A percentile compares a stretch with the other conserved stretches of the same genome.
phyloP scores from a whole-genome alignment of 2,329 filamentous ascomycete genomes.

The Trichoderma aggressivum region DNA sequence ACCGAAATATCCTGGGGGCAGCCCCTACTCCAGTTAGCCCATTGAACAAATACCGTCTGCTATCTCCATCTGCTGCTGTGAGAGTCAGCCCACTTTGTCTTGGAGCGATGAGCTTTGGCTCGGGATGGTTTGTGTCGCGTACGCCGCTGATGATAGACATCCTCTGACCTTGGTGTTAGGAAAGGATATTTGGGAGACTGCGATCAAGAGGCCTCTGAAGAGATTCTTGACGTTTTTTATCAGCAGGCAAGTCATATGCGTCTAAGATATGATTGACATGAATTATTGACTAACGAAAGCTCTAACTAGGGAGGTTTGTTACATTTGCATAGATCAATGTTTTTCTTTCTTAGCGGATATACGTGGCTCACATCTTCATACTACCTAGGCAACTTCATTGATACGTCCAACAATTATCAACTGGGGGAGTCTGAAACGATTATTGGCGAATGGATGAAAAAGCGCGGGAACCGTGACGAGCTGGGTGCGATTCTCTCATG shows the following conservation, averaged over 20 bases:
- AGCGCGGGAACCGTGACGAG: slow-evolving; percentile 59
- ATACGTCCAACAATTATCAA: slow-evolving; percentile 69
- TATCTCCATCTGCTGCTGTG: slow-evolving; percentile 62
- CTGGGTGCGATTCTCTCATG: slow-evolving; percentile 44
- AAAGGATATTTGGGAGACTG: slow-evolving; percentile 60
- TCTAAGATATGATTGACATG: rapidly evolving
- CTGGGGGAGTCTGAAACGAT: slow-evolving; percentile 59
- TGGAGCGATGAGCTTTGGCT: slow-evolving; percentile 63
- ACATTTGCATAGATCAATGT: background rate
- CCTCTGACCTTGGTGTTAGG: slow-evolving; percentile 32
- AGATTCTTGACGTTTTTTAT: slow-evolving; percentile 64
- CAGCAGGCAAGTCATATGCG: slow-evolving; percentile 42
- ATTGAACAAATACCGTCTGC: slow-evolving; percentile 61
- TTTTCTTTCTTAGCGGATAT: background rate
- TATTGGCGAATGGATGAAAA: slow-evolving; percentile 69
- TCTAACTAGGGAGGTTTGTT: slow-evolving; percentile 20
- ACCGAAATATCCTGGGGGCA: background rate
- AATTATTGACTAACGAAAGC: background rate
- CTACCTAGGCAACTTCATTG: slow-evolving; percentile 70
- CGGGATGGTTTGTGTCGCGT: slow-evolving; percentile 24
- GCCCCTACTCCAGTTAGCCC: slow-evolving; percentile 54
- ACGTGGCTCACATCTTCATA: background rate
- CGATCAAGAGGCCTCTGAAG: slow-evolving; percentile 58
- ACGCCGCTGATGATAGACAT: background rate
- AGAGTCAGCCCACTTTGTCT: slow-evolving; percentile 64